Percentiles rank a stretch among this genome's conserved stretches.
Evolutionary conservation across 148 eudicot species (phyloP).

Genomic region (Nyssa sinensis): DNA sequence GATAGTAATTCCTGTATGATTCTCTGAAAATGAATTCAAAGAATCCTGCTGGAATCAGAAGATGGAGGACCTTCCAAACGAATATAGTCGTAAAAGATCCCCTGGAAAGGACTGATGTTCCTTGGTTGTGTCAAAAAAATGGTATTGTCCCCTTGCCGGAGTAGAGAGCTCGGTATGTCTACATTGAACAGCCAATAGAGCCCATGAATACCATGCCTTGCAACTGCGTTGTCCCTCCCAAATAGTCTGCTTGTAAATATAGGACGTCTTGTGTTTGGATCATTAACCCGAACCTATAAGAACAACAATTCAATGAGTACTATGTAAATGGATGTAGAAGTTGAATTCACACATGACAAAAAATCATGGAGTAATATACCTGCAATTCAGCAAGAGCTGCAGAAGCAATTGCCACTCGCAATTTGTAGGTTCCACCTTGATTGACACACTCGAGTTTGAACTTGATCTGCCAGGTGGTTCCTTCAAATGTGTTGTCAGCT

Average conservation of each 20-base stretch:
- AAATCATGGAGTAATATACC: conserved; percentile 24
- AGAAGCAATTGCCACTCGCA: conserved; percentile 78
- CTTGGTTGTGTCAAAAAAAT: conserved; percentile 54
- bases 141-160: conserved; percentile 44
- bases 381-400: conserved; percentile 76
- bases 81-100: conserved; percentile 62
- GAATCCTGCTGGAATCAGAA: background rate
- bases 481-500: conserved; percentile 48
- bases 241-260: conserved; percentile 48
- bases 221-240: conserved; percentile 60
- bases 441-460: conserved; percentile 61
- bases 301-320: background rate
- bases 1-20: background rate
- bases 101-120: conserved; percentile 57
- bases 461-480: conserved; percentile 89
- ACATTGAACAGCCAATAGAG: conserved; percentile 53
- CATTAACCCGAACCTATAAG: conserved; percentile 52
- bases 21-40: background rate
- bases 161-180: conserved; percentile 39
- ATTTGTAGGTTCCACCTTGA: conserved; percentile 47
- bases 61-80: conserved; percentile 63
- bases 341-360: background rate
- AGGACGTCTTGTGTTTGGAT: conserved; percentile 47
- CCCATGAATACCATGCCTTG: conserved; percentile 67
- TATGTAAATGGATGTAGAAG: background rate